These are phyloP conservation scores for Taphrina wiesneri DNA, from an alignment of 1,139 yeast genomes.

Conservation along the genomic window DNA sequence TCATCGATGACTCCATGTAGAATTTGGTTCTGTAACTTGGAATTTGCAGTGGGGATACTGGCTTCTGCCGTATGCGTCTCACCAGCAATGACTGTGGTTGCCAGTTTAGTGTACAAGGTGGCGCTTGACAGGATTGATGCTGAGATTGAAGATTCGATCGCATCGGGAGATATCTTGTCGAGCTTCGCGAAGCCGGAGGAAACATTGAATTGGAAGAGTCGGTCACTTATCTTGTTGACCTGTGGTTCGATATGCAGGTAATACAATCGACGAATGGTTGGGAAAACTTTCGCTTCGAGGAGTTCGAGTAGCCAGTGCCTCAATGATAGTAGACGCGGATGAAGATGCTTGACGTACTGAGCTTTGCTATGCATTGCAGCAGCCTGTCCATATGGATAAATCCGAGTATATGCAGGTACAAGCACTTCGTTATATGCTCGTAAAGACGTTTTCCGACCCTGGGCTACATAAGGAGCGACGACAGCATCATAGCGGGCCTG, in stretches of 20 bases:
- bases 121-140: constrained; percentile 20
- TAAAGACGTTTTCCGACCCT: not conserved
- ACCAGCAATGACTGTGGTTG: constrained; percentile 21
- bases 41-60: not conserved
- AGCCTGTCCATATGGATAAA: constrained; percentile 15
- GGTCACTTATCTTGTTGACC: constrained; percentile 21
- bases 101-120: not conserved
- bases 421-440: constrained; percentile 7
- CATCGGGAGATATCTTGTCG: constrained; percentile 11
- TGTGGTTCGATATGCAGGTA: constrained; percentile 34
- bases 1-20: constrained; percentile 18
- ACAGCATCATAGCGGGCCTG: not conserved
- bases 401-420: constrained; percentile 13
- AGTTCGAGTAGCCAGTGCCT: constrained; percentile 1
- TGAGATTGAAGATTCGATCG: constrained; percentile 20
- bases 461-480: constrained; percentile 15
- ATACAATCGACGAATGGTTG: constrained; percentile 17
- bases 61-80: constrained; percentile 16
- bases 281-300: constrained; percentile 9
- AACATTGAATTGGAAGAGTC: constrained; percentile 30
- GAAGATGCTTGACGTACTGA: constrained; percentile 4
- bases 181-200: constrained; percentile 14
- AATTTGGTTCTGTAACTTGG: constrained; percentile 19
- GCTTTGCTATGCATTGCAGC: not conserved
- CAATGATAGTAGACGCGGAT: constrained; percentile 15